Evolutionary conservation across 441 rosid genomes (phyloP), one percentile per base, ranked within the genome.

Genomic region (Pelargonium hybrid): DNA sequence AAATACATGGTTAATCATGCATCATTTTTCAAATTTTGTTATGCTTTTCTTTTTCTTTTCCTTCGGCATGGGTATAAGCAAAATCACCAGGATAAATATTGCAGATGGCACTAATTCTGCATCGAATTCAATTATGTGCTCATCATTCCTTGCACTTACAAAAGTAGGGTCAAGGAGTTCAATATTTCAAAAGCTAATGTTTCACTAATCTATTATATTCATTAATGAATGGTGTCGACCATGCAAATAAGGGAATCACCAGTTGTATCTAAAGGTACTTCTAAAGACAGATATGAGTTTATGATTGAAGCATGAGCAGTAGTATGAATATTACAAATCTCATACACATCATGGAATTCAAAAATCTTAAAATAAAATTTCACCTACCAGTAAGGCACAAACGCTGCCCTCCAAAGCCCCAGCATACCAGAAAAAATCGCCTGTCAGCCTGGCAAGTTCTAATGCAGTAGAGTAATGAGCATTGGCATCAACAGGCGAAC

Each of bases 361-460:
- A 41, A 57, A 20, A 69, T 74, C 20, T 56, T 9, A 64, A 56
- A 70, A 26, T 70, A 74, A 66, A 70, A 14, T 15, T 4, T 41
- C 7, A 57, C 82, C n/a, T 83, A 94, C 97, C 97, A 94, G 74
- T 65, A 94, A 83, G 69, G 98, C 96, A 79, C 97, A 91, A 75
- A 90, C 91, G 50, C 94, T 89, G 64, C 98, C 98, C 87, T 91
- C 98, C 85, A 94, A 75, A 72, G 98, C 98, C 68, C 98, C 97
- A 4, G 97, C 98, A 76, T 85, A 85, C 98, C 98, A 94, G 81
- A 94, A 94, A 86, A 75, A 91, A 83, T 94, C 98, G 34, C 87
- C 83, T 26, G 97, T 91, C 84, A 88, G 75, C 74, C 98, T 90
- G 43, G 97, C 95, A 14, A 93, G 86, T 57, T 92, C 98, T 50